Percentiles rank a stretch among this genome's conserved stretches.
phyloP scores from a whole-genome alignment of 768 basidiomycete genomes.

The Tremella mesenterica region DNA sequence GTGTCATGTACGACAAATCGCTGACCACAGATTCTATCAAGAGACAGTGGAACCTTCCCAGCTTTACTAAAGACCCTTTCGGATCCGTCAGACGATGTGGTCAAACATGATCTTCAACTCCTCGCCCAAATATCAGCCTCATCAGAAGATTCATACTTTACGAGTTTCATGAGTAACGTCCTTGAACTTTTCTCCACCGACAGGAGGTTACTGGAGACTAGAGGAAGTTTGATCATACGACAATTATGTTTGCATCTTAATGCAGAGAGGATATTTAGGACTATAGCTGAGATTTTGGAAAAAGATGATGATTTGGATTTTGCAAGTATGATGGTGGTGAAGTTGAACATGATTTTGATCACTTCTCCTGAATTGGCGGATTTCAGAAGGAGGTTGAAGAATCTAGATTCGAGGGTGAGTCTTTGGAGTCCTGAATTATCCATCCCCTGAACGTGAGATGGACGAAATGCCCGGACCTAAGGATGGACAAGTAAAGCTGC shows the following conservation, averaged over 20 bases:
- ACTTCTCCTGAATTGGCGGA: slow-evolving; percentile 94
- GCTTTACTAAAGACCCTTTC: slow-evolving; percentile 90
- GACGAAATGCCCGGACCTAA: no score
- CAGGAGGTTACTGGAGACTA: slow-evolving; percentile 71
- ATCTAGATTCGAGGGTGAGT: slow-evolving; percentile 78
- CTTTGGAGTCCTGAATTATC: no score
- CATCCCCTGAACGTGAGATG: no score
- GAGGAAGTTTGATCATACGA: slow-evolving; percentile 90
- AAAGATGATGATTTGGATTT: slow-evolving; percentile 99
- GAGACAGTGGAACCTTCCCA: slow-evolving; percentile 96
- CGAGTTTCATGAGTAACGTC: slow-evolving; percentile 87
- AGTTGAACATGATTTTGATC: slow-evolving; percentile 90
- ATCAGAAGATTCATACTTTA: slow-evolving; percentile 93
- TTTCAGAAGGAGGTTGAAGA: slow-evolving; percentile 85
- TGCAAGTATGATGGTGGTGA: slow-evolving; percentile 94
- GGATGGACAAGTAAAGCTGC: no score
- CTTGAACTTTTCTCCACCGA: slow-evolving; percentile 94
- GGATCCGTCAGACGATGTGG: slow-evolving; percentile 92
- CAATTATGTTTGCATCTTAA: slow-evolving; percentile 89
- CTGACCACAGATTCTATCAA: slow-evolving; percentile 66
- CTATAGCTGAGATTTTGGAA: slow-evolving; percentile 93
- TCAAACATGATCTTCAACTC: slow-evolving; percentile 90
- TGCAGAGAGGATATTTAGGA: slow-evolving; percentile 87
- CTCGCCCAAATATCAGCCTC: slow-evolving; percentile 93
- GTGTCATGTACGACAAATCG: not conserved